Conservation (phyloP, 768 basidiomycete genomes). For the Auriculariales sp. region DNA sequence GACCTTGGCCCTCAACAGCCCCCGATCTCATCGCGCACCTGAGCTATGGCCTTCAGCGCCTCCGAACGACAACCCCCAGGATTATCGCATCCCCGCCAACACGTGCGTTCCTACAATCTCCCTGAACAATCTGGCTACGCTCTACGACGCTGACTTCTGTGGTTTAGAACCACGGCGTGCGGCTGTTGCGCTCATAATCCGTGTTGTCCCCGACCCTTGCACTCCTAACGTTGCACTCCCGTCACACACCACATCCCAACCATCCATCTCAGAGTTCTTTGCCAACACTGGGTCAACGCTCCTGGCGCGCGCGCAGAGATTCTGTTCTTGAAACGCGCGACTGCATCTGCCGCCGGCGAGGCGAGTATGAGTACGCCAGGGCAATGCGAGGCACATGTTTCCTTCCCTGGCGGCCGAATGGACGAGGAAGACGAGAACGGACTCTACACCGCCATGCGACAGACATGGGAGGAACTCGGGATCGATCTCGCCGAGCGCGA, state of each 20-base stretch:
- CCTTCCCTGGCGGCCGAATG: constrained; percentile 88
- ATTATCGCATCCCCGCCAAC: constrained; percentile 86
- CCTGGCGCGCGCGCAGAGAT: constrained; percentile 70
- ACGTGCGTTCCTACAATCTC: constrained; percentile 30
- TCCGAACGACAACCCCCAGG: constrained; percentile 76
- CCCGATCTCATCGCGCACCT: constrained; percentile 26
- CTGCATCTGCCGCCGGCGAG: constrained; percentile 33
- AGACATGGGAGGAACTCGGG: constrained; percentile 98
- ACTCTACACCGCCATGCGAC: constrained; percentile 90
- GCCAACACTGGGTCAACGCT: constrained; percentile 82
- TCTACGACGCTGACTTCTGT: not conserved
- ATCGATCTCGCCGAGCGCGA: constrained; percentile 90
- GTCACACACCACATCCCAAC: constrained; percentile 25
- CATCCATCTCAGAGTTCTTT: constrained; percentile 61
- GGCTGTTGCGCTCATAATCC: constrained; percentile 23
- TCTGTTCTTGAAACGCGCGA: constrained; percentile 73
- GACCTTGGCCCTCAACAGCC: no score
- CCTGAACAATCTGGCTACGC: not conserved
- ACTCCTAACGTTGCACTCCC: constrained; percentile 43
- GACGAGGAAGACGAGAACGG: constrained; percentile 89
- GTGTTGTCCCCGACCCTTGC: constrained; percentile 22
- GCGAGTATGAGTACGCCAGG: constrained; percentile 80
- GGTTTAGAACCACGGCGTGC: constrained; percentile 13
- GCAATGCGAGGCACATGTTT: constrained; percentile 64
- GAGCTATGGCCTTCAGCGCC: constrained; percentile 57